A percentile compares a stretch with the other conserved stretches of the same genome.
These are phyloP conservation scores for Saccharomycopsis amapae DNA, from an alignment of 805 yeast genomes.

Conservation along the genomic window DNA sequence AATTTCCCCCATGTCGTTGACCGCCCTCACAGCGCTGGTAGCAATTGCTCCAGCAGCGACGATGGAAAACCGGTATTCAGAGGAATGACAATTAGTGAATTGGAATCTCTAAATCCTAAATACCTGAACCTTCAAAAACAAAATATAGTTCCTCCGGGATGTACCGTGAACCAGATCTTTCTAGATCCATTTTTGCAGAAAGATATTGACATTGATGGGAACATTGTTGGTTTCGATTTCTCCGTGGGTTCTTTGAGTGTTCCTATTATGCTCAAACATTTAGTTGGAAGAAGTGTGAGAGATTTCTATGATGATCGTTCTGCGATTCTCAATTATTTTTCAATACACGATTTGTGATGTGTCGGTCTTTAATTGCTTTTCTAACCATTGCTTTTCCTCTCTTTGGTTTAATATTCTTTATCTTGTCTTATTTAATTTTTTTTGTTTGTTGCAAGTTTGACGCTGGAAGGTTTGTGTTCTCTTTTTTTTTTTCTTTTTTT, in stretches of 20 bases:
- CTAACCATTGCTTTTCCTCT: too few species aligned
- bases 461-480: too few species aligned
- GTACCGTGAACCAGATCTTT: not conserved
- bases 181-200: not conserved
- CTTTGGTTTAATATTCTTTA: too few species aligned
- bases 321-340: constrained; percentile 5
- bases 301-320: constrained; percentile 18
- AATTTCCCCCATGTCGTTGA: constrained; percentile 9
- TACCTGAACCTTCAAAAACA: not conserved
- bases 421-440: too few species aligned
- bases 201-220: constrained; percentile 10
- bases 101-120: not conserved
- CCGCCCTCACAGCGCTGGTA: not conserved
- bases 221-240: constrained; percentile 11
- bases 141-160: not conserved
- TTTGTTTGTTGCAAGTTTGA: too few species aligned
- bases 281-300: constrained; percentile 14
- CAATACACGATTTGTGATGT: too few species aligned
- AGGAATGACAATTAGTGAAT: not conserved
- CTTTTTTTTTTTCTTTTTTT: too few species aligned
- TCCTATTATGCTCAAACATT: constrained; percentile 10
- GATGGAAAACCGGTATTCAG: constrained; percentile 2
- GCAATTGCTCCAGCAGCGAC: not conserved
- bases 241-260: not conserved
- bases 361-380: too few species aligned